Evolutionary conservation across 164 flowering plant genomes (phyloP), one percentile per base, ranked within the genome.

Genomic region (Aristolochia contorta): DNA sequence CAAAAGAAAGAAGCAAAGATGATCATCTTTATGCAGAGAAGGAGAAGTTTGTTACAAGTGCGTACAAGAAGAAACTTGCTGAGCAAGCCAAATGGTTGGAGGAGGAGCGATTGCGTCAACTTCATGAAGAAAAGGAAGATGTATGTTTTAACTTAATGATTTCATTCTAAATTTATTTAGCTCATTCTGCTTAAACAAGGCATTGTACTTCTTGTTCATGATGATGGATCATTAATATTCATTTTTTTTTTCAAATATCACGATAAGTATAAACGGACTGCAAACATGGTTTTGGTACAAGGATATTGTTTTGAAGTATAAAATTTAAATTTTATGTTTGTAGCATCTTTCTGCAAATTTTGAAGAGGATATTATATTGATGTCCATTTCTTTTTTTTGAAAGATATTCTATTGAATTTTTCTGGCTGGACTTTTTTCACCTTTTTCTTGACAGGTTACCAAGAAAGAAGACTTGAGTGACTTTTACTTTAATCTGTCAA

Each of bases 11-110:
- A 75, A 74, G 65, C 71, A 66, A 84, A 71, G 96, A 89, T 4
- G 96, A 86, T 23, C 86, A 86, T 68, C 79, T 86, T 21, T 86
- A 53, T 69, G 83, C 75, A 16, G 91, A 82, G 65, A 89, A 89
- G 68, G 96, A 86, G 47, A 89, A 86, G 63, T 89, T 80, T 69
- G 80, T 89, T 32, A 89, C 96, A 2, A 60, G 84, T 74, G 96
- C 96, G 50, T 89, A 89, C 68, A 89, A 80, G 66, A 86, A 62
- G 76, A 89, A 89, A 74, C 91, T 89, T 48, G 91, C 86, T 0
- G 96, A 89, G 74, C 86, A 79, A 72, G 83, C 73, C 21, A 82
- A 80, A 62, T 86, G 87, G 91, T n/a, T 75, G 70, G 89, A 77
- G 73, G 89, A 86, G 69, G 69, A 66, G 27, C 65, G 69, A 15